phyloP scores from a whole-genome alignment of 106 monocot species.

The Apostasia shenzhenica region DNA sequence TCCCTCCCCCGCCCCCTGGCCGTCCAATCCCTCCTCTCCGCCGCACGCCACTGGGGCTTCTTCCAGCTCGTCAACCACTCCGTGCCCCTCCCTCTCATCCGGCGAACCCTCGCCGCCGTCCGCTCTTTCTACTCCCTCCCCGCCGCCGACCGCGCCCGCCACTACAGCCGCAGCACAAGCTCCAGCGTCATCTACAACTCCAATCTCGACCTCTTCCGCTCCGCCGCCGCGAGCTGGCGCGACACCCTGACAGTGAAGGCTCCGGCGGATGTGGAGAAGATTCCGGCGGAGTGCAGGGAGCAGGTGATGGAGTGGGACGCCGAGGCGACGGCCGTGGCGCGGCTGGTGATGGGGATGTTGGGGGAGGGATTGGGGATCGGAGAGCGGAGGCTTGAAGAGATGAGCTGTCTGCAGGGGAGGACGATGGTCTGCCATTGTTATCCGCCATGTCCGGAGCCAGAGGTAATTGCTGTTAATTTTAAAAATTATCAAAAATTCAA shows the following conservation, averaged over 20 bases:
- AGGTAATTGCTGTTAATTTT: slow-evolving; percentile 7
- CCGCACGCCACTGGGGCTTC: slow-evolving; percentile 34
- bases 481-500: too few species aligned
- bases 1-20: slow-evolving; percentile 31
- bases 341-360: slow-evolving; percentile 38
- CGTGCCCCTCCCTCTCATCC: slow-evolving; percentile 12
- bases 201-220: slow-evolving; percentile 33
- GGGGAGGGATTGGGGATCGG: slow-evolving; percentile 53
- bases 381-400: slow-evolving; percentile 23
- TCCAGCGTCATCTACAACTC: slow-evolving; percentile 34
- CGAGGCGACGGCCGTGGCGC: slow-evolving; percentile 22
- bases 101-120: slow-evolving; percentile 22
- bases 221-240: slow-evolving; percentile 39
- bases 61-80: slow-evolving; percentile 44
- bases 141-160: slow-evolving; percentile 14
- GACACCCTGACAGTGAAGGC: slow-evolving; percentile 22
- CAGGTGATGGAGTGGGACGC: slow-evolving; percentile 40
- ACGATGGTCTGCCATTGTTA: slow-evolving; percentile 68
- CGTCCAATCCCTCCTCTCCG: slow-evolving; percentile 14
- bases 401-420: slow-evolving; percentile 36
- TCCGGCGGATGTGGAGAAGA: slow-evolving; percentile 14
- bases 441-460: slow-evolving; percentile 75
- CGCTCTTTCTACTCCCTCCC: slow-evolving; percentile 40
- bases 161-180: slow-evolving; percentile 16
- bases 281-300: slow-evolving; percentile 29